A percentile compares a stretch with the other conserved stretches of the same genome.
These are phyloP conservation scores for Auricularia sp. DNA, from an alignment of 768 basidiomycete species.

Conservation along the genomic window DNA sequence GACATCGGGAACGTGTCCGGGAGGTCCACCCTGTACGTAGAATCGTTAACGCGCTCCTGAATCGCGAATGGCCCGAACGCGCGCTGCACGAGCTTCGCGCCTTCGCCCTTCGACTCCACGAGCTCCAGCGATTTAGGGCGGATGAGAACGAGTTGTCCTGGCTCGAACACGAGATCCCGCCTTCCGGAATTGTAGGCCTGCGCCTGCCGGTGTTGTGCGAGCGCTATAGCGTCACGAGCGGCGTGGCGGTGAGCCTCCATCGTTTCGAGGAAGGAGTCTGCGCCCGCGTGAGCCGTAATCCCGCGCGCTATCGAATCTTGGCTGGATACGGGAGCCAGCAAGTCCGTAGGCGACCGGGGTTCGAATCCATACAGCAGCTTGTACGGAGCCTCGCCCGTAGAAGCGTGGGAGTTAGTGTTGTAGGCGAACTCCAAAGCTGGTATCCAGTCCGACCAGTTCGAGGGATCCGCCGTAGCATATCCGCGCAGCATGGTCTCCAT, in stretches of 20 bases:
- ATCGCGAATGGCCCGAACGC: conserved; percentile 18
- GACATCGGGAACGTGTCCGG: background rate
- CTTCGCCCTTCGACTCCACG: conserved; percentile 14
- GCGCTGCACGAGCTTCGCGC: conserved; percentile 15
- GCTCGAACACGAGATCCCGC: conserved; percentile 12
- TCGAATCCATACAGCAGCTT: conserved; percentile 26
- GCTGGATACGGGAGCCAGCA: background rate
- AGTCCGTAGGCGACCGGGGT: conserved; percentile 4
- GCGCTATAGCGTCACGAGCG: conserved; percentile 13
- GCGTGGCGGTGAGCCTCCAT: background rate
- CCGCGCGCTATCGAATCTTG: background rate
- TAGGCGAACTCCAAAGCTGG: conserved; percentile 20
- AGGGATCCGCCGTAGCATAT: conserved; percentile 23
- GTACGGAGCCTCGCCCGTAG: conserved; percentile 29
- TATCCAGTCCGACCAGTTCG: conserved; percentile 17
- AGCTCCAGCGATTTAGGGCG: conserved; percentile 21
- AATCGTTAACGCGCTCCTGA: conserved; percentile 10
- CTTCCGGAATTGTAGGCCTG: conserved; percentile 15
- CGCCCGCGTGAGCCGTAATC: background rate
- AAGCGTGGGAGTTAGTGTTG: conserved; percentile 22
- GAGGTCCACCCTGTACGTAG: background rate
- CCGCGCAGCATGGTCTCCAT: conserved; percentile 20
- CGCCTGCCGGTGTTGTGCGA: conserved; percentile 17
- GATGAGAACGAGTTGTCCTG: conserved; percentile 16
- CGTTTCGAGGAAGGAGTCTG: background rate